Percentiles rank a stretch among this genome's conserved stretches.
phyloP scores from a whole-genome alignment of 2,329 filamentous ascomycete genomes.

The Verticillium tricorpus region DNA sequence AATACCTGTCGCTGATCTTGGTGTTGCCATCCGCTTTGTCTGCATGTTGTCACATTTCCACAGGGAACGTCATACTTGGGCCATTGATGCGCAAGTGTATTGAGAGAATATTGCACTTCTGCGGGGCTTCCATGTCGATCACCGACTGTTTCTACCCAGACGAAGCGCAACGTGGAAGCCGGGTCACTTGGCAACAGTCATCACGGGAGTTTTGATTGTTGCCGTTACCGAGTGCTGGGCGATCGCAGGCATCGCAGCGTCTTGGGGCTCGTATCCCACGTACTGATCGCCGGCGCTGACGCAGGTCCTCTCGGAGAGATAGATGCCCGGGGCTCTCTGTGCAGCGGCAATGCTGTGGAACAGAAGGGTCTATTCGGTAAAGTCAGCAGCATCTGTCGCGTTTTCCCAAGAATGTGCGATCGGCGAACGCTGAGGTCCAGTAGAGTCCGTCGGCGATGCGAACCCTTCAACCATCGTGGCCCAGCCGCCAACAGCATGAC shows the following conservation, averaged over 20 bases:
- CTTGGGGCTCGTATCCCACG: neutral
- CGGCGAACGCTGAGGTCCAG: too few relatives aligned
- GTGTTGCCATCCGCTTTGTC: neutral
- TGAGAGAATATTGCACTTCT: neutral
- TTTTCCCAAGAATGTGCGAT: too few relatives aligned
- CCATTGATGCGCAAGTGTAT: neutral
- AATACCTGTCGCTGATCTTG: neutral
- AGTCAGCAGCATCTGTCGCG: neutral
- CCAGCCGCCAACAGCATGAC: too few relatives aligned
- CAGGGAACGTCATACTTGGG: neutral
- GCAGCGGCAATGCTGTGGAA: neutral
- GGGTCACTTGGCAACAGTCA: neutral
- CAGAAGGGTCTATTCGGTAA: neutral
- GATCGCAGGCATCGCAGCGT: neutral
- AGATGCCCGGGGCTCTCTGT: neutral
- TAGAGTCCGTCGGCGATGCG: too few relatives aligned
- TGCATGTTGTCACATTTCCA: neutral
- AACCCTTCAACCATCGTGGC: too few relatives aligned
- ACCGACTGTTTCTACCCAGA: neutral
- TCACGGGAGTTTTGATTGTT: neutral
- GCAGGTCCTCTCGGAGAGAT: neutral
- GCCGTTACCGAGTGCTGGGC: neutral
- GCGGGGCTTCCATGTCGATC: neutral
- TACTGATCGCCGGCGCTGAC: neutral
- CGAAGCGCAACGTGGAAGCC: neutral